Percentiles rank a stretch among this genome's conserved stretches.
Evolutionary conservation across 306 rosid genomes (phyloP).

Genomic region (Rosa rugosa): DNA sequence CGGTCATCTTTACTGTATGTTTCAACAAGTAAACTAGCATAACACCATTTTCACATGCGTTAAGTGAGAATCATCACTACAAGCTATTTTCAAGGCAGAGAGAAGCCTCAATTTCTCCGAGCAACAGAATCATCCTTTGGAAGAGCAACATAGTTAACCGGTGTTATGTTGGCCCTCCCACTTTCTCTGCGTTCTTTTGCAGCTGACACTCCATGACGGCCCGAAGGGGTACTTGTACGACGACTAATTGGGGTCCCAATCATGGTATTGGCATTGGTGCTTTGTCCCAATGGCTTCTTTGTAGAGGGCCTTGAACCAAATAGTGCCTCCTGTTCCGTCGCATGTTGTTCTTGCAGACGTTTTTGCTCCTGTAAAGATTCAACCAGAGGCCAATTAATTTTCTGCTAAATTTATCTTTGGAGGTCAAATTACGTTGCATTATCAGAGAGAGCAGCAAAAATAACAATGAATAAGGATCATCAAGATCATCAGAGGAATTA

Average conservation of each 20-base stretch:
- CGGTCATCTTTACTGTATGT: background rate
- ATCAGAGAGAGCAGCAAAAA: background rate
- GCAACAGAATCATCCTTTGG: constrained; percentile 64
- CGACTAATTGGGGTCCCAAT: constrained; percentile 70
- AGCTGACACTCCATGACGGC: constrained; percentile 49
- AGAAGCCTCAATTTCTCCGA: constrained; percentile 36
- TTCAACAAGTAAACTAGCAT: background rate
- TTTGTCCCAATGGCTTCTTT: constrained; percentile 77
- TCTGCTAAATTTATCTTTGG: constrained; percentile 2
- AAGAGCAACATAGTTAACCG: constrained; percentile 86
- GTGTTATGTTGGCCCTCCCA: constrained; percentile 49
- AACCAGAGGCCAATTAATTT: background rate
- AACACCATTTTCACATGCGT: background rate
- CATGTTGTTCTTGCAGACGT: constrained; percentile 65
- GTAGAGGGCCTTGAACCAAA: constrained; percentile 73
- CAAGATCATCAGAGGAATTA: background rate
- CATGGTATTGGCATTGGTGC: constrained; percentile 45
- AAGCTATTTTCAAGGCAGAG: background rate
- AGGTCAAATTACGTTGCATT: background rate
- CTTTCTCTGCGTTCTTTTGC: constrained; percentile 69
- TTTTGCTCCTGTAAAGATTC: constrained; percentile 60
- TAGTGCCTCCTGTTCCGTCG: constrained; percentile 65
- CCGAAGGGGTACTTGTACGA: constrained; percentile 45
- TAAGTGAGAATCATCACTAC: constrained; percentile 14
- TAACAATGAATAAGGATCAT: background rate